Conservation (phyloP, 441 rosid species). For the Biscutella laevigata region DNA sequence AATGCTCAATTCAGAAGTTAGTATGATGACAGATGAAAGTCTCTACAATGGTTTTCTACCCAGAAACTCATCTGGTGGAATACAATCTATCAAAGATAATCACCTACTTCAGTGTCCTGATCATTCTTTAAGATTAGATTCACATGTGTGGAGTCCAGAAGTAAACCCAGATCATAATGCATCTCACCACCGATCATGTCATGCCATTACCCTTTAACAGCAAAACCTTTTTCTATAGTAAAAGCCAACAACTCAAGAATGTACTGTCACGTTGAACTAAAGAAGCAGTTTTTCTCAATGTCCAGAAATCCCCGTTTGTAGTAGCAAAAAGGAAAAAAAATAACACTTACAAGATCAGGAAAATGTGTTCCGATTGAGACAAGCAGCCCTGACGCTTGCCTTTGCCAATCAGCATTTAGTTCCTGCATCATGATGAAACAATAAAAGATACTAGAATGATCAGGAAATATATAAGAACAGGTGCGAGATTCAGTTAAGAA, state of each 20-base stretch:
- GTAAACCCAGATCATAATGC: neutral
- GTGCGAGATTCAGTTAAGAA: neutral
- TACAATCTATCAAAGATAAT: conserved; percentile 1
- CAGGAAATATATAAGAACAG: conserved; percentile 5
- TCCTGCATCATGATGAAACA: conserved; percentile 43
- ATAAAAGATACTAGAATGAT: neutral
- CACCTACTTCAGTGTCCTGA: conserved; percentile 15
- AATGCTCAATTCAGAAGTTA: neutral
- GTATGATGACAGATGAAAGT: conserved; percentile 5
- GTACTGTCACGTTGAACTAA: conserved; percentile 10
- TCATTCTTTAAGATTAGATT: conserved; percentile 8
- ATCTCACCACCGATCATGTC: conserved; percentile 5
- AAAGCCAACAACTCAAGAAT: conserved; percentile 10
- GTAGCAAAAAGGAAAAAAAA: neutral
- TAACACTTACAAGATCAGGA: conserved; percentile 82
- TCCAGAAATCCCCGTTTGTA: neutral
- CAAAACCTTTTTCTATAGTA: neutral
- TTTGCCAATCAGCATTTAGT: conserved; percentile 87
- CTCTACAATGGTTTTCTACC: conserved; percentile 5
- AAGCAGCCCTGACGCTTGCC: conserved; percentile 77
- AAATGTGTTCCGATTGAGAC: conserved; percentile 86
- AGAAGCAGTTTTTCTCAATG: neutral
- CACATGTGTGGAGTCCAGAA: neutral
- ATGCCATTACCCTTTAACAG: neutral
- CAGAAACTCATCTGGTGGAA: conserved; percentile 2